Base-by-base conservation (phyloP, 495 filamentous ascomycete species). In the Sabuloglossum arenarium region DNA sequence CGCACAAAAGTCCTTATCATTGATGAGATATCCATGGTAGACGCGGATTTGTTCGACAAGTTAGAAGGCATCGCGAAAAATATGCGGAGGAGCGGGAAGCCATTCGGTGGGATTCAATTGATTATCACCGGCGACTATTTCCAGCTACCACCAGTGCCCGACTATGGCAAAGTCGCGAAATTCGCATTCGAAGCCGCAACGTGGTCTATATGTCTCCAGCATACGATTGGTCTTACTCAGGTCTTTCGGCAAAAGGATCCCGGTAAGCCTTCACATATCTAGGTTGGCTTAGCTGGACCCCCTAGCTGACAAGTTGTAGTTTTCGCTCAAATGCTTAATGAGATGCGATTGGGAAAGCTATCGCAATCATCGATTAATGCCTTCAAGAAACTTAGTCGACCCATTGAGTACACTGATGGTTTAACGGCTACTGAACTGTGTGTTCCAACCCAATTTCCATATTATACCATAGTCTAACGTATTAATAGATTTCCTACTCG, bases 11-110 rank as follows among this genome's bases (percentile, higher is more conserved):
- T 86, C 19, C 76, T 98, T 30, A 73, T 98, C 53, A 76, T 98
- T 61, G 91, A 98, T 67, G 91, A 98, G 68, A 82, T 98, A 30
- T 97, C 91, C 11, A 98, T 98, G 91, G 88, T 98, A 10, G 93
- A 97, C 63, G 93, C 85, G 0, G 90, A 97, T 54, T 73, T 98
- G 0, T 97, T 97, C 59, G 91, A 98, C 67, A 98, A 97, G 68
- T 76, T 98, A 11, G 88, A 95, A 57, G 77, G 82, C 53, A 82
- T 98, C 61, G 90, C 87, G n/a, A 73, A 90, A 46, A 75, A 70
- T 1, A 71, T 82, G 8, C 77, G 86, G 47, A 94, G 88, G 61
- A 96, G 94, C 64, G 91, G 87, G 10, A 75, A 85, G 6, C 83
- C 93, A 0, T 98, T 95, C 70, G 91, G 91, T 53, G 91, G 93